Base-by-base conservation (phyloP, 2,329 filamentous ascomycete species). In the Curvularia lunata region DNA sequence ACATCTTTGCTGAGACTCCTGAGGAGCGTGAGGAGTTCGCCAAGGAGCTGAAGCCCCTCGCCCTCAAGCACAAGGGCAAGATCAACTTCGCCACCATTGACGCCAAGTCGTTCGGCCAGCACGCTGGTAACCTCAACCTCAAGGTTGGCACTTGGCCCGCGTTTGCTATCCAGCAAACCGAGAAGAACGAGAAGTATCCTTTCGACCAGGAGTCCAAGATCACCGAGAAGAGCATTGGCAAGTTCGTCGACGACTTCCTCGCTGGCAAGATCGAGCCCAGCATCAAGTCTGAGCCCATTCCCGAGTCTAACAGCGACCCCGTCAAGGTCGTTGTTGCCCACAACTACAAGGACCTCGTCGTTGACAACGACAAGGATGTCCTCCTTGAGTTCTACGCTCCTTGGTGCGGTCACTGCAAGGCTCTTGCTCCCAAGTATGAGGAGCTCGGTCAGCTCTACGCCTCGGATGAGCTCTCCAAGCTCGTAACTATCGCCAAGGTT, bases 71-170 rank as follows among this genome's bases (percentile, higher is more conserved):
- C 85, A 94, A 93, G 82, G 94, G 95, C 80, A 88, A 87, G 78
- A 87, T 99, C 84, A 98, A 96, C 89, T 96, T 99, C 78, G 95
- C 93, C 66, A 97, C 92, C 74, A 98, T 99, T 72, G 95, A 99
- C 76, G 93, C 95, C 68, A 91, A 91, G 84, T 80, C 90, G 60
- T 99, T 96, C 76, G 95, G 95, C 77, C 92, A 94, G 69, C 95
- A 99, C 82, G 93, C 92, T 69, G 88, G 86, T 73, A 99, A 99
- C 88, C 87, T 99, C 69, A 99, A 99, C 87, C 91, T 99, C 64
- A 92, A 96, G 82, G 86, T 91, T 62, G 91, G 94, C 83, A 90
- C 92, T 80, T 99, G 96, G 89, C 95, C 95, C 61, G 89, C 94
- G 61, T 99, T 99, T 80, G 95, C 93, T 75, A 98, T 99, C 78